Base-by-base conservation (phyloP, 2,329 filamentous ascomycete species). In the Chaetomium sp. region DNA sequence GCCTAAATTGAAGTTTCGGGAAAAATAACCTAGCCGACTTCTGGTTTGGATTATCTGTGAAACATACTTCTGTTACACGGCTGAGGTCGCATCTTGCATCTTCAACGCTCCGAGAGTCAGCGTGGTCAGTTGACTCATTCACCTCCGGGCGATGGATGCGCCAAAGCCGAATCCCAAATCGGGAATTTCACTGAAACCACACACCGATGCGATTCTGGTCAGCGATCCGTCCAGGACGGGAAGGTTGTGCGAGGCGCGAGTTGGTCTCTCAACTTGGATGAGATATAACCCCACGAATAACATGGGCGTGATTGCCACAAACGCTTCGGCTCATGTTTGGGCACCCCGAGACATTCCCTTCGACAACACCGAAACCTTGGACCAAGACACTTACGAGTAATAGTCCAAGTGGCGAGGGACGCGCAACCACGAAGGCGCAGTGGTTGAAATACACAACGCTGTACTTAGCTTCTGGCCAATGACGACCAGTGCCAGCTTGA, bases 381-480 rank as follows among this genome's bases (percentile, higher is more conserved):
- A 27, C 19, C 19, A 27, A 27, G 19, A 27, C 19, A 27, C 19
- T 27, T 27, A 27, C 19, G 19, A 27, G 19, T 27, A 27, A 27
- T 27, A 2, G 19, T 27, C 19, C 2, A 27, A 3, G 19, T 27
- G 19, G 19, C 19, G 19, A 27, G 19, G 11, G 54, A 52, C 49
- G 49, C 49, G 54, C 37, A 47, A 55, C 33, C 53, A 42, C 5
- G 27, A 4, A 41, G 43, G 53, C 53, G 43, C 48, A 52, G 53
- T 37, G n/a, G 6, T 9, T 5, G 7, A 11, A 19, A 48, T 14
- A 4, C 10, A 2, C 33, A 47, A 34, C 11, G 11, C 9, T 37
- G 34, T 14, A 33, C 19, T 8, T 44, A 8, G n/a, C 43, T 6
- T 45, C 11, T 45, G 19, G 32, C 32, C 12, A 14, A 4, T 27